phyloP scores from a whole-genome alignment of 495 filamentous ascomycete species.

The Geopyxis carbonaria region DNA sequence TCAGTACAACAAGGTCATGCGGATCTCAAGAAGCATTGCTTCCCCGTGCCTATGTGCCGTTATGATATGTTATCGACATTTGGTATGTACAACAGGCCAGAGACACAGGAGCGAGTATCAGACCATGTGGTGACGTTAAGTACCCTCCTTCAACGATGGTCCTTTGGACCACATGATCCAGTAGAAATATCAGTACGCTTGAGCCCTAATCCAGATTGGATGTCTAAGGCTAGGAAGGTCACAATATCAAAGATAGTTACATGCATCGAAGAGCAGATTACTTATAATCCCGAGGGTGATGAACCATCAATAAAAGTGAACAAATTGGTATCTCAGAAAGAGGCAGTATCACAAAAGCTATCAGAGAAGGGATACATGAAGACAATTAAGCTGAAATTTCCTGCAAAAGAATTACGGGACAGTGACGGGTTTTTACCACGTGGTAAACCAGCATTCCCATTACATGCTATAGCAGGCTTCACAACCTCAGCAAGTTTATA shows the following conservation, averaged over 20 bases:
- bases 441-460: conserved; percentile 72
- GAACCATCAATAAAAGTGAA: conserved; percentile 86
- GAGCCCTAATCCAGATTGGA: conserved; percentile 78
- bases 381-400: conserved; percentile 79
- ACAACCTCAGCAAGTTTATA: conserved; percentile 88
- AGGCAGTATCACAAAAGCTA: conserved; percentile 61
- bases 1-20: conserved; percentile 78
- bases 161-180: conserved; percentile 86
- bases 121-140: conserved; percentile 86
- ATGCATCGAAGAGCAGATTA: conserved; percentile 89
- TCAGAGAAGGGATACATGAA: conserved; percentile 80
- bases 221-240: conserved; percentile 75
- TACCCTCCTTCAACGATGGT: conserved; percentile 86
- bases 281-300: conserved; percentile 95
- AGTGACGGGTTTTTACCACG: conserved; percentile 72
- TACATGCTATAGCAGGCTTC: conserved; percentile 75
- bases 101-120: conserved; percentile 62
- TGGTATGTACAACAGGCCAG: conserved; percentile 97
- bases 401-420: conserved; percentile 76
- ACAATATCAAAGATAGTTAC: conserved; percentile 89
- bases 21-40: conserved; percentile 74
- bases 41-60: conserved; percentile 75
- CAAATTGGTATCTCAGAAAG: conserved; percentile 65
- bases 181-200: conserved; percentile 91
- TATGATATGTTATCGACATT: conserved; percentile 97